phyloP scores from a whole-genome alignment of 2,329 filamentous ascomycete genomes.

The Trichoderma sp. region DNA sequence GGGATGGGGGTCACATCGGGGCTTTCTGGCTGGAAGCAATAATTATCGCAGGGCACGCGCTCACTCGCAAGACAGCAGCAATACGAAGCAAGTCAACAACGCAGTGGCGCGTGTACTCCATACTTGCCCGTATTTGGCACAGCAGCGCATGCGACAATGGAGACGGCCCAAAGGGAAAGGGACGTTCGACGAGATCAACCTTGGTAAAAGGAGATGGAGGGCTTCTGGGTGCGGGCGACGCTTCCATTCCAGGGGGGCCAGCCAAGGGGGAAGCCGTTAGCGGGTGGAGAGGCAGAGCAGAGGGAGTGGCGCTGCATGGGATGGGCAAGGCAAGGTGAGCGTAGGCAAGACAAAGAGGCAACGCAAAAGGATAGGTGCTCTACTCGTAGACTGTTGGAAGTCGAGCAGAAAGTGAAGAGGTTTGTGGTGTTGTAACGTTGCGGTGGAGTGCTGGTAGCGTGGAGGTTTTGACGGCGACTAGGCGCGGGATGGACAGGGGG shows the following conservation, averaged over 20 bases:
- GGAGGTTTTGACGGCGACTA: slow-evolving; percentile 18
- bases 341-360: background rate
- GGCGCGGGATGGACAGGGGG: slow-evolving; percentile 10
- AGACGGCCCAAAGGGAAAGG: background rate
- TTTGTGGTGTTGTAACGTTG: slow-evolving; percentile 22
- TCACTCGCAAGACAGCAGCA: background rate
- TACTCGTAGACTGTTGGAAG: background rate
- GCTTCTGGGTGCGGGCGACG: background rate
- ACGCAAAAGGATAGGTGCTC: background rate
- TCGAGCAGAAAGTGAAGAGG: background rate
- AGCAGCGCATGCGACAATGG: slow-evolving; percentile 6
- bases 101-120: slow-evolving; percentile 3
- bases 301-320: slow-evolving; percentile 9
- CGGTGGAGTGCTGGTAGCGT: slow-evolving; percentile 19
- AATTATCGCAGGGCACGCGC: slow-evolving; percentile 2
- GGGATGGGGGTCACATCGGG: slow-evolving; percentile 17
- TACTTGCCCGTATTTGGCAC: slow-evolving; percentile 2
- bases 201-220: background rate
- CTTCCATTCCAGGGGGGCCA: background rate
- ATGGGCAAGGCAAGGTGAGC: background rate
- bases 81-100: slow-evolving; percentile 14
- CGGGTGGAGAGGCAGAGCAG: slow-evolving; percentile 2
- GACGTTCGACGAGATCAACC: background rate
- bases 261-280: background rate
- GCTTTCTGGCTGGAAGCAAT: background rate